Conservation (phyloP, 2,329 filamentous ascomycete species). For the Thermoascus crustaceus region DNA sequence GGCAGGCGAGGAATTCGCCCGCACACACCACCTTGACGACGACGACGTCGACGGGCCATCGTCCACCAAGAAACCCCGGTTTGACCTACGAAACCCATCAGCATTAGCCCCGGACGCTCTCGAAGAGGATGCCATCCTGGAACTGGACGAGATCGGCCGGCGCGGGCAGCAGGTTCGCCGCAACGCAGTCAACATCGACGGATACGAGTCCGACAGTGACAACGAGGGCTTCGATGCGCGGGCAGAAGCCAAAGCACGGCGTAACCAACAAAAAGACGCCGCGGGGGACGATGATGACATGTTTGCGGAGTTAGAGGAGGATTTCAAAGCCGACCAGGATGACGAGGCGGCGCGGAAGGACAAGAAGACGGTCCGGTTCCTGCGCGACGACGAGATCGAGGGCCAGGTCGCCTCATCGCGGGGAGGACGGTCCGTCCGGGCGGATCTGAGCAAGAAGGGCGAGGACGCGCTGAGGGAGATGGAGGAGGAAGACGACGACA, state of each 20-base stretch:
- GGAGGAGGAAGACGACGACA: conserved; percentile 52
- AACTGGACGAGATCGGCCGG: conserved; percentile 84
- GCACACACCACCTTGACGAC: conserved; percentile 59
- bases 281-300: conserved; percentile 60
- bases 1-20: conserved; percentile 70
- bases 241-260: conserved; percentile 52
- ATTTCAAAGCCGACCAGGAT: conserved; percentile 45
- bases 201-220: conserved; percentile 88
- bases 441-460: conserved; percentile 47
- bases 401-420: conserved; percentile 70
- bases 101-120: conserved; percentile 75
- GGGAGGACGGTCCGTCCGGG: conserved; percentile 59
- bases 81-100: conserved; percentile 91
- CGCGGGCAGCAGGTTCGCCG: conserved; percentile 69
- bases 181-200: conserved; percentile 90
- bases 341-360: conserved; percentile 49
- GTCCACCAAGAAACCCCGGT: conserved; percentile 69
- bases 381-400: conserved; percentile 59
- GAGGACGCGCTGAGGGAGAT: conserved; percentile 46
- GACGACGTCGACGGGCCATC: conserved; percentile 37
- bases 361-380: conserved; percentile 53
- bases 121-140: conserved; percentile 67
- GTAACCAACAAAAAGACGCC: conserved; percentile 24
- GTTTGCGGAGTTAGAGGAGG: conserved; percentile 66
- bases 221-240: conserved; percentile 81